Evolutionary conservation across 257 asterid species (phyloP).

Genomic region (Eustoma russellianum): DNA sequence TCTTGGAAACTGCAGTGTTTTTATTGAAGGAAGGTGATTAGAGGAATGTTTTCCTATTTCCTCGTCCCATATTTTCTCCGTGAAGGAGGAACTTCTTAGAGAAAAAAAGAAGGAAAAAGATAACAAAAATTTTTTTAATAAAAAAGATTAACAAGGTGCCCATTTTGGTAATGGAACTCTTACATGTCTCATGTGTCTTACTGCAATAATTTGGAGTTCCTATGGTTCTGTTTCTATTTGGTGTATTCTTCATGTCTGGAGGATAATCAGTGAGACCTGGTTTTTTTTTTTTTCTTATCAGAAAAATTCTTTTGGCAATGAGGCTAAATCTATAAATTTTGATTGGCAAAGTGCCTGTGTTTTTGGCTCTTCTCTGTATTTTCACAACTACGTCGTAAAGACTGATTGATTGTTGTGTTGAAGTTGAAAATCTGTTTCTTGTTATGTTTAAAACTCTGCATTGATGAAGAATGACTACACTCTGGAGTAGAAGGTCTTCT

Average conservation of each 20-base stretch:
- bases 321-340: background rate
- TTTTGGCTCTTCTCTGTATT: too few species aligned
- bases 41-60: background rate
- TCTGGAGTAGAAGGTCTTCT: too few species aligned
- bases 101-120: too few species aligned
- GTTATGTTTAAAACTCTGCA: too few species aligned
- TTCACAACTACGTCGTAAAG: too few species aligned
- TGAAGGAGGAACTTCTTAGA: background rate
- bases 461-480: too few species aligned
- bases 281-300: background rate
- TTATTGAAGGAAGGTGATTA: background rate
- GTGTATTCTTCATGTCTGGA: background rate
- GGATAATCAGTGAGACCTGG: background rate
- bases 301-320: background rate
- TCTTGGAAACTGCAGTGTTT: background rate
- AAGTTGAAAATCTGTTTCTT: too few species aligned
- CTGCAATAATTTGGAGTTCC: background rate
- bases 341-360: too few species aligned
- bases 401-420: too few species aligned
- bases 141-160: constrained; percentile 1
- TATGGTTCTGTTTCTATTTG: background rate
- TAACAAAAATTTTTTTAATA: too few species aligned
- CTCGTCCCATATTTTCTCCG: too few species aligned
- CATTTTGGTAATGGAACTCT: constrained; percentile 3
- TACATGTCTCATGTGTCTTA: background rate